phyloP scores from a whole-genome alignment of 306 rosid species.

The Calophaca sinica region DNA sequence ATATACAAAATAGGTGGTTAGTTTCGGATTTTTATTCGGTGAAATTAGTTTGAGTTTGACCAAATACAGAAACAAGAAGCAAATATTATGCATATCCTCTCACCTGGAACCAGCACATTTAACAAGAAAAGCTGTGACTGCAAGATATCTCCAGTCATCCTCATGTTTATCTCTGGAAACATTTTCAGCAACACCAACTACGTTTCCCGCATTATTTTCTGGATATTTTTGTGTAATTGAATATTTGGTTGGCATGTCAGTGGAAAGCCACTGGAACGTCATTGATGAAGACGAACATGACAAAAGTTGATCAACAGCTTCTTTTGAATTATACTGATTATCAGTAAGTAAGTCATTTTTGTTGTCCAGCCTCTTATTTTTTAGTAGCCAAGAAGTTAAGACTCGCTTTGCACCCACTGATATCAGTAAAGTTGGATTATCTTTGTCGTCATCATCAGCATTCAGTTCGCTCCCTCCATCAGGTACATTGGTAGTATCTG shows the following conservation, averaged over 20 bases:
- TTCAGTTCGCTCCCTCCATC: slow-evolving; percentile 1
- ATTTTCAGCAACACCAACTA: slow-evolving; percentile 48
- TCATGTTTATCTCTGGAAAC: slow-evolving; percentile 65
- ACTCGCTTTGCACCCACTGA: slow-evolving; percentile 99
- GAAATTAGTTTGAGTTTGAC: slow-evolving; percentile 22
- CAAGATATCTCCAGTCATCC: slow-evolving; percentile 98
- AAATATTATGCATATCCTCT: slow-evolving; percentile 41
- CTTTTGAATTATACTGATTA: slow-evolving; percentile 49
- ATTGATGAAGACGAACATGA: slow-evolving; percentile 59
- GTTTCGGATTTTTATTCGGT: slow-evolving; percentile 5
- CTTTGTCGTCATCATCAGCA: slow-evolving; percentile 52
- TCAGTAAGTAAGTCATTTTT: slow-evolving; percentile 47
- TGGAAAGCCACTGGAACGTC: slow-evolving; percentile 98
- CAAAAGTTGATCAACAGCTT: slow-evolving; percentile 42
- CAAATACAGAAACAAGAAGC: slow-evolving; percentile 36
- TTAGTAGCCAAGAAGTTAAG: slow-evolving; percentile 88
- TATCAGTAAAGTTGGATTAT: slow-evolving; percentile 70
- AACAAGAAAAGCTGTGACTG: slow-evolving; percentile 92
- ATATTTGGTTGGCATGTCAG: slow-evolving; percentile 87
- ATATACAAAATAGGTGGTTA: slow-evolving; percentile 18
- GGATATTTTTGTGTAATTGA: slow-evolving; percentile 53
- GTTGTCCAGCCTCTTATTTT: slow-evolving; percentile 53
- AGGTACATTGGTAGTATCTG: slow-evolving; percentile 41
- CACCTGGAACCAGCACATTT: slow-evolving; percentile 84
- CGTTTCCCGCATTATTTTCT: slow-evolving; percentile 42